phyloP scores from a whole-genome alignment of 805 yeast genomes.

The Suhomyces sp. region DNA sequence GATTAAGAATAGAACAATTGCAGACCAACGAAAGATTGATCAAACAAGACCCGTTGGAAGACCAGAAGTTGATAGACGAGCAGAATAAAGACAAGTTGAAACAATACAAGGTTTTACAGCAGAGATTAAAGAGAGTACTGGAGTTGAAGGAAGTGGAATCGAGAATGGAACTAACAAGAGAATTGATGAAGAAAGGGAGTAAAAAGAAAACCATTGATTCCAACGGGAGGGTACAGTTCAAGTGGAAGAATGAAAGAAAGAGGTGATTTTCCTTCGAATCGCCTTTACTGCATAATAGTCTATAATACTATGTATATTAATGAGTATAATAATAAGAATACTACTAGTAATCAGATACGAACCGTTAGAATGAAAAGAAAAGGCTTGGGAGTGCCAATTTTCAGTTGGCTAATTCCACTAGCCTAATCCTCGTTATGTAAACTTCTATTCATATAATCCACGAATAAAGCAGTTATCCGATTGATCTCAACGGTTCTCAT shows the following conservation, averaged over 20 bases:
- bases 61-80: constrained; percentile 29
- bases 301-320: not conserved
- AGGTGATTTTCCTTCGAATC: constrained; percentile 21
- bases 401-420: not conserved
- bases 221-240: constrained; percentile 69
- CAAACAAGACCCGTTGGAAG: constrained; percentile 25
- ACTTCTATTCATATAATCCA: constrained; percentile 71
- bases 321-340: too few species aligned
- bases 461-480: constrained; percentile 70
- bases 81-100: constrained; percentile 57
- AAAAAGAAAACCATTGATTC: constrained; percentile 70
- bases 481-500: constrained; percentile 71
- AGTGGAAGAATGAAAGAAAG: constrained; percentile 84
- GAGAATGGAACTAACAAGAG: constrained; percentile 75
- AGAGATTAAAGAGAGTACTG: constrained; percentile 65
- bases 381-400: too few species aligned
- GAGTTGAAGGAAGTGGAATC: constrained; percentile 68
- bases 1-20: constrained; percentile 64
- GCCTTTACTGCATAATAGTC: not conserved
- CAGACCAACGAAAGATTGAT: constrained; percentile 36
- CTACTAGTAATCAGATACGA: too few species aligned
- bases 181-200: constrained; percentile 86
- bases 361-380: too few species aligned
- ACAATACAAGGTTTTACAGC: constrained; percentile 58
- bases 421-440: constrained; percentile 35